Evolutionary conservation across 1,284 basidiomycete species (phyloP).

Genomic region (Cystobasidium slooffiae): DNA sequence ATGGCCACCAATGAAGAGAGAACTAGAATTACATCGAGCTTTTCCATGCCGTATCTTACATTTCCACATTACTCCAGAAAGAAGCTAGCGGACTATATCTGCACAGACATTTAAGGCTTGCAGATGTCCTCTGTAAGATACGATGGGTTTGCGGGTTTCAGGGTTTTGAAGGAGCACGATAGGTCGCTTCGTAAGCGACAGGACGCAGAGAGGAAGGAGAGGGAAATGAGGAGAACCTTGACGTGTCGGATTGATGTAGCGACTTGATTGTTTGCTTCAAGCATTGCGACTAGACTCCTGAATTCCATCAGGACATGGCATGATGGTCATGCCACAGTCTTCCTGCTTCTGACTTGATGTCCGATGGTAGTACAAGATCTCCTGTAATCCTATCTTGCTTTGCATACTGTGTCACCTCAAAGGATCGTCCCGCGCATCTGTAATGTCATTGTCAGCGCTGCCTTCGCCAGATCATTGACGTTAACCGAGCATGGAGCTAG

Average conservation of each 20-base stretch:
- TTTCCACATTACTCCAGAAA: too few species aligned
- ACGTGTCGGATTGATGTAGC: too few species aligned
- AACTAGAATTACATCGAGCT: neutral
- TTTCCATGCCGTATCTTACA: too few species aligned
- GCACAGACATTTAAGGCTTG: neutral
- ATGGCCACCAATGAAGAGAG: neutral
- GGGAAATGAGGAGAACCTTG: too few species aligned
- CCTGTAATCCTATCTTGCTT: conserved; percentile 20
- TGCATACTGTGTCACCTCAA: conserved; percentile 33
- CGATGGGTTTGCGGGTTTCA: neutral
- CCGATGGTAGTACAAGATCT: neutral
- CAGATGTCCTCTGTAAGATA: too few species aligned
- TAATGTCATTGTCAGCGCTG: too few species aligned
- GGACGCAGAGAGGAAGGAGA: neutral
- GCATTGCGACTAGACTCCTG: neutral
- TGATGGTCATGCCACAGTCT: conserved; percentile 34
- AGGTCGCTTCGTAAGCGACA: conserved; percentile 4
- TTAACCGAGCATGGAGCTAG: too few species aligned
- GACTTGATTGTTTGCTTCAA: too few species aligned
- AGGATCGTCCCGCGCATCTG: conserved; percentile 37
- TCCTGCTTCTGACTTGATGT: conserved; percentile 13
- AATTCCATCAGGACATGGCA: conserved; percentile 1
- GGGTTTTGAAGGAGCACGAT: neutral
- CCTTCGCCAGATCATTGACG: too few species aligned
- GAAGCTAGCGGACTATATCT: too few species aligned